These are phyloP conservation scores for Sparassis latifolia DNA, from an alignment of 1,284 basidiomycete species.

Conservation along the genomic window DNA sequence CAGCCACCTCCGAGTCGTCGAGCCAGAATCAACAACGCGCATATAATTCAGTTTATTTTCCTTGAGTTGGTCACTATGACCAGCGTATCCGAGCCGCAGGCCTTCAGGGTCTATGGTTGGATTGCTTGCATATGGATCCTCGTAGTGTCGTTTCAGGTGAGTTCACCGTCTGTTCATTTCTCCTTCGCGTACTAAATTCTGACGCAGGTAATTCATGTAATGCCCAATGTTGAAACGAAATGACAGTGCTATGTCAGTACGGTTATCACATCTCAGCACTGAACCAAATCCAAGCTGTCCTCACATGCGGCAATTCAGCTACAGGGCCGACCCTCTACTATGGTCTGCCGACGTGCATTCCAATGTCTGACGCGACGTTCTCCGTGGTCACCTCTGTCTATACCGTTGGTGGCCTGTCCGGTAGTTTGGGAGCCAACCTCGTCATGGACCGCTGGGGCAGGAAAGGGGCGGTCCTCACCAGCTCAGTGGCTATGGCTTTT, in stretches of 20 bases:
- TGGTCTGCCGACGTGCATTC: slow-evolving; percentile 62
- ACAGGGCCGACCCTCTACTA: slow-evolving; percentile 13
- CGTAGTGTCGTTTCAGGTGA: slow-evolving; percentile 57
- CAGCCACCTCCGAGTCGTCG: too few relatives aligned
- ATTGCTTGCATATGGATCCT: slow-evolving; percentile 58
- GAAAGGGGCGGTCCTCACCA: slow-evolving; percentile 54
- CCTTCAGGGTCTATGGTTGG: slow-evolving; percentile 59
- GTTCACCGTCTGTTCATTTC: neutral
- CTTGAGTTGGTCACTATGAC: neutral
- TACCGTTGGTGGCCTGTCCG: slow-evolving; percentile 83
- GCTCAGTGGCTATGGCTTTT: slow-evolving; percentile 48
- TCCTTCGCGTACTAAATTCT: neutral
- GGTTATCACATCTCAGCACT: slow-evolving; percentile 83
- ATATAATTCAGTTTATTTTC: too few relatives aligned
- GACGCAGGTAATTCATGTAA: neutral
- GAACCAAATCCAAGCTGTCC: slow-evolving; percentile 77
- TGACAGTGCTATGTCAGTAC: slow-evolving; percentile 36
- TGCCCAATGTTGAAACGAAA: slow-evolving; percentile 4
- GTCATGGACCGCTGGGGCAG: slow-evolving; percentile 68
- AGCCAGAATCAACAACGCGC: too few relatives aligned
- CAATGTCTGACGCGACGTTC: slow-evolving; percentile 72
- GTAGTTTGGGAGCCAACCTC: slow-evolving; percentile 66
- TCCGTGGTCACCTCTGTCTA: slow-evolving; percentile 80
- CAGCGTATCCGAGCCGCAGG: slow-evolving; percentile 15
- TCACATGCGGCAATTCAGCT: slow-evolving; percentile 51